Conservation (phyloP, 345 rosid genomes). For the Lepidium didymum region DNA sequence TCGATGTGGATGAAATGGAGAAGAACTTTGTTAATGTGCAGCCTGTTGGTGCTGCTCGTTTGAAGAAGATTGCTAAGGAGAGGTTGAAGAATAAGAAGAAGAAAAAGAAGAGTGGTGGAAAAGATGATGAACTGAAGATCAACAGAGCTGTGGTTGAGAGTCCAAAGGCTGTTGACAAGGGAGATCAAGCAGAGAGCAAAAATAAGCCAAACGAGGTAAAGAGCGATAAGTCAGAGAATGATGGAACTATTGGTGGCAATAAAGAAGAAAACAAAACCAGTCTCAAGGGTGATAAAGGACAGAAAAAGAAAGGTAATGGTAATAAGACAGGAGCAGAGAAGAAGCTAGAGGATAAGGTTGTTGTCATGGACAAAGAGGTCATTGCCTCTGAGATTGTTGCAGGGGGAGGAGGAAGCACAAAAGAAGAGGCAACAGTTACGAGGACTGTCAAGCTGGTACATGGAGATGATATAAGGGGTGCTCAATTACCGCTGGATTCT, state of each 20-base stretch:
- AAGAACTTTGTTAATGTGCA: conserved; percentile 38
- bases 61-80: conserved; percentile 57
- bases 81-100: conserved; percentile 61
- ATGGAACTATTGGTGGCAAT: conserved; percentile 5
- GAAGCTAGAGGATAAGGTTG: conserved; percentile 39
- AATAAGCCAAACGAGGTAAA: conserved; percentile 8
- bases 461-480: conserved; percentile 94
- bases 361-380: conserved; percentile 49
- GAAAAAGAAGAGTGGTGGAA: conserved; percentile 27
- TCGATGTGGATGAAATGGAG: conserved; percentile 59
- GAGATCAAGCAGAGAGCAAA: neutral
- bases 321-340: conserved; percentile 25
- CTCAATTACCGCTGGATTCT: conserved; percentile 68
- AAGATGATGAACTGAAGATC: conserved; percentile 26
- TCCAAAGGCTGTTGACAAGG: conserved; percentile 5
- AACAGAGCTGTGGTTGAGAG: conserved; percentile 28
- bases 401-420: conserved; percentile 42
- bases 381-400: conserved; percentile 43
- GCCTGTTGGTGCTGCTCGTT: conserved; percentile 30
- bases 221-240: conserved; percentile 10
- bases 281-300: conserved; percentile 20
- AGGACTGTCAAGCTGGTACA: conserved; percentile 79
- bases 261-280: conserved; percentile 4
- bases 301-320: conserved; percentile 38
- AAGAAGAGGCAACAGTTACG: conserved; percentile 48